These are phyloP conservation scores for Peniophora sp. DNA, from an alignment of 1,284 basidiomycete genomes.

Conservation along the genomic window DNA sequence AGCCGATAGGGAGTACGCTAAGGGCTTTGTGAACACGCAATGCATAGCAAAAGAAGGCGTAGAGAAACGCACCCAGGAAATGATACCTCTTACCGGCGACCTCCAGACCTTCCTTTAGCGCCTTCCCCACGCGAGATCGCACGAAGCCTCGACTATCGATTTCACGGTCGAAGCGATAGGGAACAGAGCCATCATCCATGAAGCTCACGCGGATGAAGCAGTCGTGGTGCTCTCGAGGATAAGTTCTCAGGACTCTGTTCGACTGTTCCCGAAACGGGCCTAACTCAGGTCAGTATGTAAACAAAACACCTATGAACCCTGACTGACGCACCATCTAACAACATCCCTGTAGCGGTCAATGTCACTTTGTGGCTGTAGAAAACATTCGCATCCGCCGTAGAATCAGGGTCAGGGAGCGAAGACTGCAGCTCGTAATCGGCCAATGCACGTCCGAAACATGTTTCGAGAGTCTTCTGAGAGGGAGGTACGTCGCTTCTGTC, in stretches of 20 bases:
- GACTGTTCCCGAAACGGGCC: slow-evolving; percentile 61
- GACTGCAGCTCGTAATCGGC: slow-evolving; percentile 18
- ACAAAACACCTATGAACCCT: no score
- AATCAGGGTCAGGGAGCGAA: no score
- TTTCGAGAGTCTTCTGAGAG: slow-evolving; percentile 7
- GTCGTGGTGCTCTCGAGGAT: slow-evolving; percentile 34
- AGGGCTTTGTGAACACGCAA: not conserved
- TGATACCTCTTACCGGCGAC: slow-evolving; percentile 44
- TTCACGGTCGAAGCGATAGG: slow-evolving; percentile 43
- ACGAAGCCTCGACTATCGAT: slow-evolving; percentile 42
- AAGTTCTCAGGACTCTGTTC: slow-evolving; percentile 55
- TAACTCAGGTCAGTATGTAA: not conserved
- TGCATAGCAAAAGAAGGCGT: not conserved
- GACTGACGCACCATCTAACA: not conserved
- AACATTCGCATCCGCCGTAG: slow-evolving; percentile 22
- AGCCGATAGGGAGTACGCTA: slow-evolving; percentile 46
- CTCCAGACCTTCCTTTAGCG: slow-evolving; percentile 35
- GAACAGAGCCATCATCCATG: slow-evolving; percentile 44
- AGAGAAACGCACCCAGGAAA: slow-evolving; percentile 28
- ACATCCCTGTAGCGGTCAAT: slow-evolving; percentile 40
- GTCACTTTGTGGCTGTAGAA: slow-evolving; percentile 39
- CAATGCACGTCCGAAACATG: slow-evolving; percentile 24
- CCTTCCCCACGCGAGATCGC: slow-evolving; percentile 29
- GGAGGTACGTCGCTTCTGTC: slow-evolving; percentile 13
- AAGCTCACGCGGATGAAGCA: slow-evolving; percentile 61